Evolutionary conservation across 129 eudicot species (phyloP).

Genomic region (Saposhnikovia divaricata): DNA sequence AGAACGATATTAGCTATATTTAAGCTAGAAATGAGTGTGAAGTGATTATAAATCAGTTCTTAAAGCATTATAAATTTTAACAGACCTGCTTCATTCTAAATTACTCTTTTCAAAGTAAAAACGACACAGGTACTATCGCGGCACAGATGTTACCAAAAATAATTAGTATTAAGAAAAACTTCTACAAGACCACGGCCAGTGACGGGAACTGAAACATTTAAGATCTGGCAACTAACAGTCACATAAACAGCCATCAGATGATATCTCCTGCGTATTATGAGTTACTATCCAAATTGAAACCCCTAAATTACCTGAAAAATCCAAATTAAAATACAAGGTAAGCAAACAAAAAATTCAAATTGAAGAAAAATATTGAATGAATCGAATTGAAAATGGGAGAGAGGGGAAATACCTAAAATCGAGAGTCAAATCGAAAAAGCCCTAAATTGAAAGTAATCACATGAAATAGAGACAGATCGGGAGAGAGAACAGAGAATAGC

Average conservation of each 20-base stretch:
- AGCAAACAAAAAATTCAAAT: too few relatives aligned
- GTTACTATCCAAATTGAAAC: too few relatives aligned
- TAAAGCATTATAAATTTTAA: neutral
- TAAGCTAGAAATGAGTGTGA: neutral
- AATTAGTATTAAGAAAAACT: neutral
- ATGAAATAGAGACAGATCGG: too few relatives aligned
- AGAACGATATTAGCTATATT: slow-evolving; percentile 8
- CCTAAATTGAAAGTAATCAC: too few relatives aligned
- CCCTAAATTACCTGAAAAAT: too few relatives aligned
- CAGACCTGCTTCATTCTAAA: neutral
- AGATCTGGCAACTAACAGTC: neutral
- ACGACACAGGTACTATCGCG: neutral
- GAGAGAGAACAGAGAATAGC: too few relatives aligned
- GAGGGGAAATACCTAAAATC: too few relatives aligned
- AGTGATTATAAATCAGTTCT: slow-evolving; percentile 1
- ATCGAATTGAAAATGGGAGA: too few relatives aligned
- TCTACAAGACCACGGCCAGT: neutral
- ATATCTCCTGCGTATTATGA: too few relatives aligned
- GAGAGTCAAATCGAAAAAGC: too few relatives aligned
- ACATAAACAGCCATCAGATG: neutral
- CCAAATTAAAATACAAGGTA: too few relatives aligned
- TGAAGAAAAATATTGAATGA: too few relatives aligned
- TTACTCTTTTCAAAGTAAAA: neutral
- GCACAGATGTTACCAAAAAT: neutral
- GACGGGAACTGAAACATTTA: neutral